Conservation (phyloP, 257 asterid species). For the Rehmannia glutinosa region DNA sequence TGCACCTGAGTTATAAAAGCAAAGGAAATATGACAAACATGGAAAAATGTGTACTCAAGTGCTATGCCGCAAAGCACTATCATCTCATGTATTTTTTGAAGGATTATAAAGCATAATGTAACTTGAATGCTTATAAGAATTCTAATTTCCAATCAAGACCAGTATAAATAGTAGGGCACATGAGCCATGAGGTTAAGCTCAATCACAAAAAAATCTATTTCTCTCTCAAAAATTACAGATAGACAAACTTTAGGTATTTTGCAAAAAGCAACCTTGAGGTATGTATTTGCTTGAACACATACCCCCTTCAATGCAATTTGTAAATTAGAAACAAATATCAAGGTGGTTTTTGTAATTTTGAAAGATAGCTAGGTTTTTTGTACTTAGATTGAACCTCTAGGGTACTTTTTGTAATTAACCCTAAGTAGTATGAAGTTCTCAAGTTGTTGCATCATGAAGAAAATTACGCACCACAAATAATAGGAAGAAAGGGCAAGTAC, state of each 20-base stretch:
- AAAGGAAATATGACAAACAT: background rate
- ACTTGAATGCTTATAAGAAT: background rate
- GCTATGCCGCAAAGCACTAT: background rate
- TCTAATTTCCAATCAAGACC: background rate
- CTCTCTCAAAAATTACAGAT: no score
- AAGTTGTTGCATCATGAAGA: background rate
- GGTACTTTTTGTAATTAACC: no score
- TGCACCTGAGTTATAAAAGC: conserved; percentile 52
- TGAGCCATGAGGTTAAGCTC: no score
- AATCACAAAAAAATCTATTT: no score
- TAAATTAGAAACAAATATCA: no score
- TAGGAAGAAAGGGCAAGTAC: conserved; percentile 9
- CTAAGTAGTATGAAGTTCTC: background rate
- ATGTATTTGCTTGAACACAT: no score
- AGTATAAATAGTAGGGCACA: background rate
- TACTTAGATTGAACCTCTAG: no score
- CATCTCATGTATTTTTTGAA: background rate
- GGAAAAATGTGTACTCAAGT: background rate
- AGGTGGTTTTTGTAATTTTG: no score
- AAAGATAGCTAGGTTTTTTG: no score
- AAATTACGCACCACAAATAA: background rate
- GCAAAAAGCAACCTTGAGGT: no score
- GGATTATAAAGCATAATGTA: background rate
- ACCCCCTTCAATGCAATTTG: no score
- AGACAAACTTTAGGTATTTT: no score